These are phyloP conservation scores for Umbelopsis sp. DNA, from an alignment of 192 early-diverging fungal species.

Conservation along the genomic window DNA sequence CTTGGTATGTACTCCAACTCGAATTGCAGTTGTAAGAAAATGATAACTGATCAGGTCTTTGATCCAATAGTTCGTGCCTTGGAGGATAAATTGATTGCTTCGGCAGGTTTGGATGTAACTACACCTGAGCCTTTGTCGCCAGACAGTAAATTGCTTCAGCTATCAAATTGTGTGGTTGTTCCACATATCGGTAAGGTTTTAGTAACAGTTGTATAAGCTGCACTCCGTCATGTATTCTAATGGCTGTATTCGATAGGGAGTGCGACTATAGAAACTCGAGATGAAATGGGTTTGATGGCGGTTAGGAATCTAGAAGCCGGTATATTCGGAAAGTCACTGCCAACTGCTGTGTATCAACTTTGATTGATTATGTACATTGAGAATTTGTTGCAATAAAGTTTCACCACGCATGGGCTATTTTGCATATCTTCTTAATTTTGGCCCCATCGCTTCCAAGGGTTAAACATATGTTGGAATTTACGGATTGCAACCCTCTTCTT, in stretches of 20 bases:
- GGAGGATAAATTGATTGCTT: conserved; percentile 55
- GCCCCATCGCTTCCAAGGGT: neutral
- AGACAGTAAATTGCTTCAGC: conserved; percentile 61
- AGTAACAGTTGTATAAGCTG: neutral
- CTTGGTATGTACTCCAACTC: conserved; percentile 22
- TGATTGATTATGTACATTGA: neutral
- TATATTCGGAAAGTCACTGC: neutral
- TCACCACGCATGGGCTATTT: too few relatives aligned
- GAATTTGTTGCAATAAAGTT: too few relatives aligned
- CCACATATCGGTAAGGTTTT: conserved; percentile 75
- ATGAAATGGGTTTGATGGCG: conserved; percentile 61
- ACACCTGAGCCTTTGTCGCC: conserved; percentile 80
- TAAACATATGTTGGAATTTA: neutral
- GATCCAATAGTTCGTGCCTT: conserved; percentile 62
- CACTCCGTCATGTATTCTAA: neutral
- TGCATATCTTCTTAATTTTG: too few relatives aligned
- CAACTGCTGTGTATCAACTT: neutral
- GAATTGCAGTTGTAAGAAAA: neutral
- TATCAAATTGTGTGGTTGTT: conserved; percentile 68
- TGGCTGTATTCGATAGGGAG: conserved; percentile 43
- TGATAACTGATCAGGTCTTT: neutral
- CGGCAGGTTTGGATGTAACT: conserved; percentile 85
- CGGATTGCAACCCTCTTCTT: neutral
- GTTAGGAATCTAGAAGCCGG: conserved; percentile 16
- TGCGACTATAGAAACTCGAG: conserved; percentile 82